Base-by-base conservation (phyloP, 2,329 filamentous ascomycete species). In the Ophiostoma ulmi region DNA sequence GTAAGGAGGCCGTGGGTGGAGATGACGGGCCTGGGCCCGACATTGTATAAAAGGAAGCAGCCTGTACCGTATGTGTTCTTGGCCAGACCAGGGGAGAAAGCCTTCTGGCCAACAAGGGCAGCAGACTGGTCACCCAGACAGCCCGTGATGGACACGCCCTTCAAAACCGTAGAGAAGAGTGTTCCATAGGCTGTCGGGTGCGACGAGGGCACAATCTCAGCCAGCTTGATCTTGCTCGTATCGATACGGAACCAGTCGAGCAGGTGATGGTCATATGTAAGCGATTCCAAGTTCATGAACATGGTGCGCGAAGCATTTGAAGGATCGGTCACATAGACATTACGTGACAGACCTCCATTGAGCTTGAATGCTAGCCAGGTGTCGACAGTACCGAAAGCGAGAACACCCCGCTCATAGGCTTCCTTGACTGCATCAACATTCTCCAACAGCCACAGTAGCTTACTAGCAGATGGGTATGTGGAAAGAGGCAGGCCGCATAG, bases 51-150 rank as follows among this genome's bases (percentile, higher is more conserved):
- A 74, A 96, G 82, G 83, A 96, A 96, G 78, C 92, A 95, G 63
- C 93, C 93, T 0, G 93, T 97, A 52, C 93, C 93, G 78, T 96
- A 96, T 0, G 92, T 96, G 80, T 95, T 96, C 84, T 97, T 97
- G 67, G 92, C 93, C 75, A 88, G 87, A 69, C 93, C 93, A 0
- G 92, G 89, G 2, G 84, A 86, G 80, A 97, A 97, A 11, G 91
- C 93, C 78, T 91, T 90, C 78, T 96, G 92, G 67, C 93, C 93
- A 17, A 96, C 92, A 69, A 97, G 82, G 17, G 93, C 93, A 68
- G 92, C 90, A 61, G 92, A 94, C 80, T 97, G 93, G 77, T 97
- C 93, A 73, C 93, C 93, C n/a, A 96, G 81, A 78, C 92, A 95
- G 75, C 93, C 93, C 17, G 91, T 88, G 74, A 97, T 94, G 55